Evolutionary conservation across 495 filamentous ascomycete species (phyloP).

Genomic region (Cercophora scortea): DNA sequence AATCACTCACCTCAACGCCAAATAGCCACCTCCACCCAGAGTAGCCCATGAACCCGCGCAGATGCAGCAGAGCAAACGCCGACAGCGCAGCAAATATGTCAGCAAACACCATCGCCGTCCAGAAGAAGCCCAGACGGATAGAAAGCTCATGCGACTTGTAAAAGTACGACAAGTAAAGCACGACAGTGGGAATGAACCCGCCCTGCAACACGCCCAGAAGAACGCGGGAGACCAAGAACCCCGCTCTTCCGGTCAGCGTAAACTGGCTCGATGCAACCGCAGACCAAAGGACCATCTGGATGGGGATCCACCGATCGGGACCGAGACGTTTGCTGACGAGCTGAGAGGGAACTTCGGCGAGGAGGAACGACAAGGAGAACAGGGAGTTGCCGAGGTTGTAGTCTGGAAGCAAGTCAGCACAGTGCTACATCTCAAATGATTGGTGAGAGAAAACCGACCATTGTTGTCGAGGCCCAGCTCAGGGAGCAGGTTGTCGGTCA

Average conservation of each 20-base stretch:
- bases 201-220: slow-evolving; percentile 66
- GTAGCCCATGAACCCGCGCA: slow-evolving; percentile 41
- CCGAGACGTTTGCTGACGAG: slow-evolving; percentile 65
- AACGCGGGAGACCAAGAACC: slow-evolving; percentile 53
- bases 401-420: slow-evolving; percentile 20
- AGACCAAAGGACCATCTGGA: slow-evolving; percentile 72
- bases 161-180: slow-evolving; percentile 44
- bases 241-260: slow-evolving; percentile 45
- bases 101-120: slow-evolving; percentile 42
- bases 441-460: slow-evolving; percentile 26
- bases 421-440: background rate
- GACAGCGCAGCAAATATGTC: slow-evolving; percentile 42
- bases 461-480: slow-evolving; percentile 55
- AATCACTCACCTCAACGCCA: slow-evolving; percentile 25
- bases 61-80: slow-evolving; percentile 39
- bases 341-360: slow-evolving; percentile 67
- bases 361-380: slow-evolving; percentile 57
- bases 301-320: slow-evolving; percentile 71
- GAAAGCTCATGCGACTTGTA: slow-evolving; percentile 45
- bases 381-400: slow-evolving; percentile 73
- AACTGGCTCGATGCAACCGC: slow-evolving; percentile 59
- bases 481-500: slow-evolving; percentile 63
- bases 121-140: slow-evolving; percentile 40
- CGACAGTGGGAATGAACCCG: slow-evolving; percentile 45
- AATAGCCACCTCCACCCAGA: slow-evolving; percentile 57